Conservation (phyloP, 805 yeast genomes). For the Schwanniomyces vanrijiae region DNA sequence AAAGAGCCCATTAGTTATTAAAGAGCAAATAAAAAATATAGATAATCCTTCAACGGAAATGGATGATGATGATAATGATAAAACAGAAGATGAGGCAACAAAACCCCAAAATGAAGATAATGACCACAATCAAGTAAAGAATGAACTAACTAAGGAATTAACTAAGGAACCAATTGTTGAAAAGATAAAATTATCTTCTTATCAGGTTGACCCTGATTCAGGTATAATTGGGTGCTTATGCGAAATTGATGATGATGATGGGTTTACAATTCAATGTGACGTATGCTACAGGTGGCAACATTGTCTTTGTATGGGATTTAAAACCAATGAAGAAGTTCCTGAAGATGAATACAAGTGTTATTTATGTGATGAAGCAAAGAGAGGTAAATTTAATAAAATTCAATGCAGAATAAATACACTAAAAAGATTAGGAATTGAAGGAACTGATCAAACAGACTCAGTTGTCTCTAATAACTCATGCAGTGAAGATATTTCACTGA, state of each 20-base stretch:
- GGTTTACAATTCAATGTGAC: constrained; percentile 93
- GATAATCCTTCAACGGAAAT: constrained; percentile 11
- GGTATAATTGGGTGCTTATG: constrained; percentile 90
- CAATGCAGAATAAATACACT: constrained; percentile 30
- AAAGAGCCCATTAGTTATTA: not conserved
- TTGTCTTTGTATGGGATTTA: constrained; percentile 83
- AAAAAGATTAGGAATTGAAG: constrained; percentile 28
- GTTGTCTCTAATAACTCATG: constrained; percentile 1
- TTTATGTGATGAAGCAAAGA: constrained; percentile 55
- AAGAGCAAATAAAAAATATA: not conserved
- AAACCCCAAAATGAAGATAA: not conserved
- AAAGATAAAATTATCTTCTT: constrained; percentile 30
- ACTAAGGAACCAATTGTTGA: not conserved
- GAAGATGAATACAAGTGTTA: constrained; percentile 77
- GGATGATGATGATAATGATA: constrained; percentile 24
- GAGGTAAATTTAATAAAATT: constrained; percentile 45
- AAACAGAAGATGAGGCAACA: constrained; percentile 23
- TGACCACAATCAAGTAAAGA: not conserved
- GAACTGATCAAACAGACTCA: constrained; percentile 1
- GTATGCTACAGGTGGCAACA: constrained; percentile 94
- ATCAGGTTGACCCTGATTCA: constrained; percentile 75
- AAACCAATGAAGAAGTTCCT: constrained; percentile 71
- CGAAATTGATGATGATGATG: constrained; percentile 84
- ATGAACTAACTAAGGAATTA: not conserved
- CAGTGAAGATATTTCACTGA: constrained; percentile 4